Base-by-base conservation (phyloP, 257 asterid genomes). In the Mitragyna speciosa region DNA sequence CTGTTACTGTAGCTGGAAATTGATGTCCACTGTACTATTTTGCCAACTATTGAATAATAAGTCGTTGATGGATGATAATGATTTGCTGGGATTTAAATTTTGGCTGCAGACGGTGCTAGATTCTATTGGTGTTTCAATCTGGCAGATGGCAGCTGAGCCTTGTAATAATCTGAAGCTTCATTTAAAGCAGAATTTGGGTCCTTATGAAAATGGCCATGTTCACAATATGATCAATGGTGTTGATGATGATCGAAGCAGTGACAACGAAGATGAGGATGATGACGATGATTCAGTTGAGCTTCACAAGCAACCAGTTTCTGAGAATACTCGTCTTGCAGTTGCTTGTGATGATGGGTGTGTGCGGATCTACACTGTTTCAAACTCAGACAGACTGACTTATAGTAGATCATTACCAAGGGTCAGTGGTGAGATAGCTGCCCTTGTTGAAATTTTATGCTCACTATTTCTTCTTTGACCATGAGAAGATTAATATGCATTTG, bases 301-400 rank as follows among this genome's bases (percentile, higher is more conserved):
- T 78, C 87, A 82, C 22, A 94, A 80, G 70, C 89, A 85, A 20
- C 74, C 72, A 70, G 89, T 78, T 70, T 73, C 72, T 20, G 69
- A 85, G 11, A 19, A 56, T 81, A 82, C 90, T 58, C 89, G 86
- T 70, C 80, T 92, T 12, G 98, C 98, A 70, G 54, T 91, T 79
- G 97, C 98, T 39, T 94, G 98, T 74, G 97, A 92, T 85, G 98
- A 94, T 87, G 98, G 98, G 26, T 91, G 98, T 85, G 96, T 92
- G 75, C 89, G 98, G 71, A 87, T 94, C 69, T 94, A 89, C 80
- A 73, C 67, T 24, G 79, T 89, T 63, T 80, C 88, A 15, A 89
- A 76, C 75, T 82, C 76, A 11, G 94, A 86, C 58, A 82, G 83
- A 67, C 91, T 91, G 33, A 84, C 78, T 66, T 91, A 90, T 78